Evolutionary conservation across 257 asterid genomes (phyloP).

Genomic region (Rhazya stricta): DNA sequence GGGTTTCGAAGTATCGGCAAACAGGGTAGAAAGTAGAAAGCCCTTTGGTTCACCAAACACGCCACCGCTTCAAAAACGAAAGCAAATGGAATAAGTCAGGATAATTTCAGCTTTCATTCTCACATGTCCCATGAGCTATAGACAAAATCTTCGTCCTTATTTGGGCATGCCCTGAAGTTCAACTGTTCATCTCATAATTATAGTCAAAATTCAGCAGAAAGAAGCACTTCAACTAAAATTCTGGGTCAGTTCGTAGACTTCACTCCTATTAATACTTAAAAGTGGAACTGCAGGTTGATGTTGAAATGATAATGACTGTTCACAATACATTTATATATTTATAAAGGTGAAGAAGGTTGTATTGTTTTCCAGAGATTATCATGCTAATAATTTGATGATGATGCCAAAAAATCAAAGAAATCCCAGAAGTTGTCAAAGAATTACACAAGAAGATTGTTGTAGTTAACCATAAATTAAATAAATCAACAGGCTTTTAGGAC

Average conservation of each 20-base stretch:
- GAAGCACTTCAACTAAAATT: conserved; percentile 8
- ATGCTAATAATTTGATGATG: conserved; percentile 3
- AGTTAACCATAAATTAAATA: neutral
- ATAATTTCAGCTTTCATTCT: neutral
- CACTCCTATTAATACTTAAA: neutral
- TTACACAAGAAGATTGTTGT: neutral
- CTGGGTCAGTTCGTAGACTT: neutral
- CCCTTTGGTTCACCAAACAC: conserved; percentile 6
- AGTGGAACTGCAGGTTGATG: neutral
- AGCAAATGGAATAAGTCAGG: neutral
- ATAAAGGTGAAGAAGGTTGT: neutral
- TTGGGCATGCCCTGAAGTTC: neutral
- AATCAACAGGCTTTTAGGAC: neutral
- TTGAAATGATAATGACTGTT: neutral
- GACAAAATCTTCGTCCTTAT: neutral
- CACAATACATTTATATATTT: neutral
- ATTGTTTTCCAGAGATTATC: neutral
- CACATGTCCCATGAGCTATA: neutral
- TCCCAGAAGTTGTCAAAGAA: neutral
- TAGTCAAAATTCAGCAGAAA: conserved; percentile 3
- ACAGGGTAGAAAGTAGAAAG: neutral
- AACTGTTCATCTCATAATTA: neutral
- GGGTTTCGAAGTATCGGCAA: neutral
- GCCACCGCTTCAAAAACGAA: neutral
- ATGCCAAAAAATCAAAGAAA: conserved; percentile 10